phyloP scores from a whole-genome alignment of 805 yeast genomes.

The Candida nitratophila region DNA sequence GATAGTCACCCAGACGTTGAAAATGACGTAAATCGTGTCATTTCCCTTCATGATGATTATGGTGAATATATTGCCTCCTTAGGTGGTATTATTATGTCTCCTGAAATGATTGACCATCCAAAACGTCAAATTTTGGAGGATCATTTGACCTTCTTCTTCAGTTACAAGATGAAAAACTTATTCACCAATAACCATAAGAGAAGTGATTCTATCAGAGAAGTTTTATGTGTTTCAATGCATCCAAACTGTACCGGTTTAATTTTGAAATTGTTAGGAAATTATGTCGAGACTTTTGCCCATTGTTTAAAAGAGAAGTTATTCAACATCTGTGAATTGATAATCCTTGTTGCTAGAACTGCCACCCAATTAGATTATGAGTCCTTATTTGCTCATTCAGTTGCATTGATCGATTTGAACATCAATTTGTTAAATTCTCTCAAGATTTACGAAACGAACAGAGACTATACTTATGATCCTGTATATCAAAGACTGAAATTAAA shows the following conservation, averaged over 20 bases:
- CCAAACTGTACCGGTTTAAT: constrained; percentile 30
- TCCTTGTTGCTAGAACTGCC: constrained; percentile 21
- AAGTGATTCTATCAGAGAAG: constrained; percentile 67
- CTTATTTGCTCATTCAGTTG: constrained; percentile 19
- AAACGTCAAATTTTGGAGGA: constrained; percentile 18
- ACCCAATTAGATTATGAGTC: constrained; percentile 19
- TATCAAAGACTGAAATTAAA: constrained; percentile 23
- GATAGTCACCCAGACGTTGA: background rate
- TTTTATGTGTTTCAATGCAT: constrained; percentile 43
- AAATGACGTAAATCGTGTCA: background rate
- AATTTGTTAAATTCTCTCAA: constrained; percentile 17
- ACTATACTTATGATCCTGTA: constrained; percentile 9
- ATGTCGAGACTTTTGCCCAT: constrained; percentile 16
- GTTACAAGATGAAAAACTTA: constrained; percentile 16
- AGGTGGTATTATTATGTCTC: constrained; percentile 51
- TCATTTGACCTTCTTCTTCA: constrained; percentile 19
- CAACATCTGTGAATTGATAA: constrained; percentile 20
- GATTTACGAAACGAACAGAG: constrained; percentile 1
- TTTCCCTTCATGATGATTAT: constrained; percentile 32
- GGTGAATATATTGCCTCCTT: constrained; percentile 70
- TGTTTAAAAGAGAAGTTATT: constrained; percentile 16
- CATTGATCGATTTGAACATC: constrained; percentile 20
- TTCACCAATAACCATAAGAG: constrained; percentile 25
- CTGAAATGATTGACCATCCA: constrained; percentile 19
- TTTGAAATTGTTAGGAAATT: constrained; percentile 13